A percentile compares a stretch with the other conserved stretches of the same genome.
Conservation (phyloP, 805 yeast genomes). For the Torulaspora microellipsoides region DNA sequence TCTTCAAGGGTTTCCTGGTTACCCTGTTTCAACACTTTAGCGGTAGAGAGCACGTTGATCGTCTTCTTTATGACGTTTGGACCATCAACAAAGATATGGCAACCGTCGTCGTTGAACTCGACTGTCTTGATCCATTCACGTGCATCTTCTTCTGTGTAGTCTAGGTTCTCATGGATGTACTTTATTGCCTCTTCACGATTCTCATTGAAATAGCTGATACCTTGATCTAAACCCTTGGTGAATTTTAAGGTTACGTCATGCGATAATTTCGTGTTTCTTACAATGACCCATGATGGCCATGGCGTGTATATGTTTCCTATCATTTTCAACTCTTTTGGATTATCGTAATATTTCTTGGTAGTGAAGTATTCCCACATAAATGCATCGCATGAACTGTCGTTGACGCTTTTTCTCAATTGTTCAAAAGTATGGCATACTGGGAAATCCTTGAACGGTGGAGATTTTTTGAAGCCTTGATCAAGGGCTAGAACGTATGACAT, state of each 20-base stretch:
- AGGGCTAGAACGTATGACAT: conserved; percentile 80
- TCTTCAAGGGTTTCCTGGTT: too few relatives aligned
- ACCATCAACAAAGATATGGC: conserved; percentile 47
- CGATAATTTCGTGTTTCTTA: conserved; percentile 43
- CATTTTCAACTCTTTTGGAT: conserved; percentile 63
- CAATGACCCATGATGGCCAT: conserved; percentile 93
- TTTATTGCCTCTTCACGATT: conserved; percentile 62
- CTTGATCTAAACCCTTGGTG: conserved; percentile 54
- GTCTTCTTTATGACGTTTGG: conserved; percentile 51
- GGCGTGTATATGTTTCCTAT: conserved; percentile 91
- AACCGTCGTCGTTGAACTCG: conserved; percentile 42
- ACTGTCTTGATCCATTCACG: conserved; percentile 79
- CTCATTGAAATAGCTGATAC: conserved; percentile 58
- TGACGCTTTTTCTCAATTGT: conserved; percentile 77
- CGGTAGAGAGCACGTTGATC: conserved; percentile 40
- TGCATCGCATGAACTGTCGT: conserved; percentile 61
- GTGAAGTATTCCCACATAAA: conserved; percentile 97
- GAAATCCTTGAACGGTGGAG: conserved; percentile 45
- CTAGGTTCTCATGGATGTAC: conserved; percentile 62
- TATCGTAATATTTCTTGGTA: conserved; percentile 65
- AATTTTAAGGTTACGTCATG: conserved; percentile 39
- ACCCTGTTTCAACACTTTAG: too few relatives aligned
- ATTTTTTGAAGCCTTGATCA: conserved; percentile 45
- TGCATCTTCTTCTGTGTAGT: conserved; percentile 75
- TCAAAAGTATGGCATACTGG: conserved; percentile 62